phyloP scores from a whole-genome alignment of 2,329 filamentous ascomycete genomes.

The Orbilia javanica region DNA sequence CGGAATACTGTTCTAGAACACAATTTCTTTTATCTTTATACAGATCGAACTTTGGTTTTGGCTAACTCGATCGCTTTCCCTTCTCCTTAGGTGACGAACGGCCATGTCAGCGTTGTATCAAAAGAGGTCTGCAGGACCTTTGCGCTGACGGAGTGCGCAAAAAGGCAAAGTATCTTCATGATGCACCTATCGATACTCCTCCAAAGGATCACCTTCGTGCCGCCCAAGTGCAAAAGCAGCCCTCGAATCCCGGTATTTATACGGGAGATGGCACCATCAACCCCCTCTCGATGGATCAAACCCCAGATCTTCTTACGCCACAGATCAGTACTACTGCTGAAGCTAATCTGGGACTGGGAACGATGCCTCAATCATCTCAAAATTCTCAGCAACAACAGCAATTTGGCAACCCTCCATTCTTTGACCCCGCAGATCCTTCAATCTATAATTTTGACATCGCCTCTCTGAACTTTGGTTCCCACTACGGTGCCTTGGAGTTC shows the following conservation, averaged over 20 bases:
- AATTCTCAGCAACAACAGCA: slow-evolving; percentile 64
- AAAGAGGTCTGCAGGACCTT: slow-evolving; percentile 87
- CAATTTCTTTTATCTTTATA: neutral
- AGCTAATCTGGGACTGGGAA: slow-evolving; percentile 49
- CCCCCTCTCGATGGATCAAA: slow-evolving; percentile 61
- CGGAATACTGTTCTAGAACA: slow-evolving; percentile 56
- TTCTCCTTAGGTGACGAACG: slow-evolving; percentile 83
- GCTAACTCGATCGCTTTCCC: slow-evolving; percentile 38
- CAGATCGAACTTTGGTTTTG: slow-evolving; percentile 17
- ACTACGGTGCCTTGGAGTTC: slow-evolving; percentile 95
- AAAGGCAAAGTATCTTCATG: slow-evolving; percentile 98
- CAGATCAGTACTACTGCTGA: slow-evolving; percentile 51
- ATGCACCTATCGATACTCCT: slow-evolving; percentile 73
- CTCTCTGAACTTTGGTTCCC: slow-evolving; percentile 93
- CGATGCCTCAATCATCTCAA: slow-evolving; percentile 61
- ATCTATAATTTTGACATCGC: slow-evolving; percentile 97
- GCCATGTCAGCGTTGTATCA: slow-evolving; percentile 93
- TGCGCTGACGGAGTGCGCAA: slow-evolving; percentile 98
- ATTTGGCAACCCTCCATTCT: slow-evolving; percentile 73
- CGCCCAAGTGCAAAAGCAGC: slow-evolving; percentile 52
- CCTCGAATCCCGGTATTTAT: slow-evolving; percentile 57
- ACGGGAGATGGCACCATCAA: slow-evolving; percentile 62
- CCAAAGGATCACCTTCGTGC: slow-evolving; percentile 65
- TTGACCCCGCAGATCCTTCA: slow-evolving; percentile 91
- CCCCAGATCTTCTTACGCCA: slow-evolving; percentile 63